Percentiles rank a stretch among this genome's conserved stretches.
Evolutionary conservation across 2,329 filamentous ascomycete genomes (phyloP).

Genomic region (Polytolypa hystricis): DNA sequence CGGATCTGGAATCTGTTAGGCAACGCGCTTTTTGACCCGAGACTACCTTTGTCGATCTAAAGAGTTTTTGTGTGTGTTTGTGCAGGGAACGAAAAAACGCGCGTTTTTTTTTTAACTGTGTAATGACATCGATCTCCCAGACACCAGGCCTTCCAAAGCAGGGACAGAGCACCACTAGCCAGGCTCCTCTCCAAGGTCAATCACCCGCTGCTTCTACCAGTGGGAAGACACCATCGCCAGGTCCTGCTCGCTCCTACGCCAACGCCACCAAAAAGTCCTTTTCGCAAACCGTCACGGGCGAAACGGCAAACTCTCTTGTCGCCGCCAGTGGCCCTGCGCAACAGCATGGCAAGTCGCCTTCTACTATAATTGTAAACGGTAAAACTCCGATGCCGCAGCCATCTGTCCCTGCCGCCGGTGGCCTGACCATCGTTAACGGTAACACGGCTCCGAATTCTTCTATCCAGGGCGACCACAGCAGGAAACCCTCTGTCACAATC

Average conservation of each 20-base stretch:
- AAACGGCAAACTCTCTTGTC: slow-evolving; percentile 40
- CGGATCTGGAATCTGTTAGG: slow-evolving; percentile 12
- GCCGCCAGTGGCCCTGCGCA: slow-evolving; percentile 41
- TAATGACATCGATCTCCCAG: slow-evolving; percentile 50
- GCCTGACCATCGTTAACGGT: slow-evolving; percentile 58
- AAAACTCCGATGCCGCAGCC: slow-evolving; percentile 46
- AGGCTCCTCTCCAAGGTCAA: slow-evolving; percentile 34
- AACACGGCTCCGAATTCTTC: slow-evolving; percentile 41
- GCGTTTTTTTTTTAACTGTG: too few species aligned
- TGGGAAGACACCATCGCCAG: slow-evolving; percentile 41
- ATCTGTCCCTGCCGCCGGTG: slow-evolving; percentile 30
- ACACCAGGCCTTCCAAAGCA: slow-evolving; percentile 40
- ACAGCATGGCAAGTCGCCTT: slow-evolving; percentile 49
- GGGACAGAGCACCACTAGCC: slow-evolving; percentile 38
- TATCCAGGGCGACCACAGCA: slow-evolving; percentile 57
- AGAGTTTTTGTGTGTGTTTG: too few species aligned
- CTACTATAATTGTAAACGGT: slow-evolving; percentile 76
- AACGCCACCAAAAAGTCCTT: slow-evolving; percentile 49
- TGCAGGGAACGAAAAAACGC: too few species aligned
- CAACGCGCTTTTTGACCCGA: slow-evolving; percentile 4
- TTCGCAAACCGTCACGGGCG: slow-evolving; percentile 38
- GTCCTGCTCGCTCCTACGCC: slow-evolving; percentile 50
- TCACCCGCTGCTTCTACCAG: slow-evolving; percentile 37
- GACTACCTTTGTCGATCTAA: too few species aligned
- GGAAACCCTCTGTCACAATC: slow-evolving; percentile 87